Evolutionary conservation across 768 basidiomycete species (phyloP).

Genomic region (Mrakia blollopis): DNA sequence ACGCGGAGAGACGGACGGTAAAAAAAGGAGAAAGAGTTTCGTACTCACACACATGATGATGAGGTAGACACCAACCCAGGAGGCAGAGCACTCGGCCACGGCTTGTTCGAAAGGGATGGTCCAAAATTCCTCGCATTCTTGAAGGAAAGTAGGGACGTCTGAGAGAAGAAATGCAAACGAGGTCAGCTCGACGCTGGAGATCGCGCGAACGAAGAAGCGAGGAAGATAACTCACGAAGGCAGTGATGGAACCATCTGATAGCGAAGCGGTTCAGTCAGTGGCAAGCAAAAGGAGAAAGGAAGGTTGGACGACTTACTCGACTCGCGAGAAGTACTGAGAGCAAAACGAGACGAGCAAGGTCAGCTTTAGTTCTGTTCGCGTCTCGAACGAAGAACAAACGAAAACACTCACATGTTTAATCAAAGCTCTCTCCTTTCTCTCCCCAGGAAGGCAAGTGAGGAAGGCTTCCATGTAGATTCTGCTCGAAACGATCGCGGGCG

Average conservation of each 20-base stretch:
- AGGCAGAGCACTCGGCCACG: slow-evolving; percentile 41
- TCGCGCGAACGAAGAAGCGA: background rate
- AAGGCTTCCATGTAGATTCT: slow-evolving; percentile 31
- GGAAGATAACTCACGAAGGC: slow-evolving; percentile 13
- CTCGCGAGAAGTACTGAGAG: slow-evolving; percentile 21
- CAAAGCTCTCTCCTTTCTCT: slow-evolving; percentile 17
- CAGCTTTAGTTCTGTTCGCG: background rate
- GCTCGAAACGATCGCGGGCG: no score
- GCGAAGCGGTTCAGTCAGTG: background rate
- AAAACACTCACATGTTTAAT: slow-evolving; percentile 19
- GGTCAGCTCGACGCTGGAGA: background rate
- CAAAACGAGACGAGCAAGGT: background rate
- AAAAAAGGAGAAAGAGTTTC: background rate
- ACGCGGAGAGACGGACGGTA: background rate
- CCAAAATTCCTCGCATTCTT: slow-evolving; percentile 45
- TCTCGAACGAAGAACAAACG: background rate
- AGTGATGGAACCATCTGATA: slow-evolving; percentile 28
- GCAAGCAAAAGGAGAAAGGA: background rate
- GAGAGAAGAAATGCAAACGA: background rate
- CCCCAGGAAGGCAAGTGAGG: slow-evolving; percentile 22
- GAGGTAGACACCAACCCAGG: slow-evolving; percentile 43
- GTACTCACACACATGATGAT: slow-evolving; percentile 42
- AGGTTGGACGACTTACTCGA: background rate
- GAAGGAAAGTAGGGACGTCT: slow-evolving; percentile 41
- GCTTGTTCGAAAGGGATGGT: slow-evolving; percentile 38